phyloP scores from a whole-genome alignment of 2,329 filamentous ascomycete genomes.

The Samsoniella hepiali region DNA sequence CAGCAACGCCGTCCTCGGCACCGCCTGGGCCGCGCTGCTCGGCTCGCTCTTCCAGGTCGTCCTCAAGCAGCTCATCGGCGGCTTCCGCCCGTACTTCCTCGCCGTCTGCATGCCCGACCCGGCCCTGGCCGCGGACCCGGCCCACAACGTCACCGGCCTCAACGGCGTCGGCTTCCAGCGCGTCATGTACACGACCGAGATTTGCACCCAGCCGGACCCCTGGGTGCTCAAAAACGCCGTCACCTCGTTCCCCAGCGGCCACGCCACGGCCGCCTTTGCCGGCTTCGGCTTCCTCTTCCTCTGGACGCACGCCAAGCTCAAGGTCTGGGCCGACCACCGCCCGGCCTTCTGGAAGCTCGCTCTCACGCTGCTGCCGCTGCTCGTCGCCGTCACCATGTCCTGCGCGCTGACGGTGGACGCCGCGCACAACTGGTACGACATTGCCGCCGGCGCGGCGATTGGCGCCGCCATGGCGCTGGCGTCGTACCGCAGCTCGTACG shows the following conservation, averaged over 20 bases:
- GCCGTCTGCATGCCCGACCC: constrained; percentile 59
- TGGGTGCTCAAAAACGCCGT: constrained; percentile 57
- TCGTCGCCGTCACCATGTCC: constrained; percentile 58
- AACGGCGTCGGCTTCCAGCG: constrained; percentile 50
- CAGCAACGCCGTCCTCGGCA: constrained; percentile 61
- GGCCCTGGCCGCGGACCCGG: constrained; percentile 35
- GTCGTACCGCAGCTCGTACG: constrained; percentile 64
- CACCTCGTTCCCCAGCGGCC: constrained; percentile 66
- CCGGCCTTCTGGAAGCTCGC: constrained; percentile 65
- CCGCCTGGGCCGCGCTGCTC: constrained; percentile 56
- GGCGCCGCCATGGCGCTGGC: constrained; percentile 61
- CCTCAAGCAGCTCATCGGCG: constrained; percentile 64
- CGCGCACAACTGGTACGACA: constrained; percentile 69
- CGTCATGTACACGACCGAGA: constrained; percentile 61
- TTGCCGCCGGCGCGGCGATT: constrained; percentile 61
- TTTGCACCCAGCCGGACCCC: constrained; percentile 57
- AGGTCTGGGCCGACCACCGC: constrained; percentile 65
- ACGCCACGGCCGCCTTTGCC: constrained; percentile 62
- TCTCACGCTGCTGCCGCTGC: constrained; percentile 54
- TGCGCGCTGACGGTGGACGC: constrained; percentile 62
- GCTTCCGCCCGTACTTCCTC: constrained; percentile 61
- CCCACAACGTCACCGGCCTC: constrained; percentile 38
- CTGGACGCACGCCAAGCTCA: constrained; percentile 70
- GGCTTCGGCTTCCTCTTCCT: constrained; percentile 62
- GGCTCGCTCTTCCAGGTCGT: constrained; percentile 64